A percentile compares a stretch with the other conserved stretches of the same genome.
These are phyloP conservation scores for Areca catechu DNA, from an alignment of 176 grass and related monocot species.

Conservation along the genomic window DNA sequence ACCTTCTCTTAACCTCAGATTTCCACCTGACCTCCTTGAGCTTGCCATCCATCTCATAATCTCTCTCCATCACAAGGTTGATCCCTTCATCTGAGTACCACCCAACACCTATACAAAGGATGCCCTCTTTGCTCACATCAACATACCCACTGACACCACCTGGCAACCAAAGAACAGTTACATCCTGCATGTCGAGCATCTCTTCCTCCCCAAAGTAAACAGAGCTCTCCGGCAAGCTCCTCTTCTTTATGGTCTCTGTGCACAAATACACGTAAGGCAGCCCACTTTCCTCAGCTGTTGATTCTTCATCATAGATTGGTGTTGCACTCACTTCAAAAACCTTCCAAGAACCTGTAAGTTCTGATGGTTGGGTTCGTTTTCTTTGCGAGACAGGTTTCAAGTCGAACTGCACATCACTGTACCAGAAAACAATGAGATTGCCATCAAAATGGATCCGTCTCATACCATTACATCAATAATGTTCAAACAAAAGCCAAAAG, in stretches of 20 bases:
- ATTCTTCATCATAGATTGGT: slow-evolving; percentile 56
- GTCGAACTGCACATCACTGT: slow-evolving; percentile 47
- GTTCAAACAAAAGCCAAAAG: no score
- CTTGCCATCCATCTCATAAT: slow-evolving; percentile 76
- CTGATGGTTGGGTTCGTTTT: slow-evolving; percentile 59
- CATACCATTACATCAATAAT: no score
- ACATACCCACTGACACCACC: slow-evolving; percentile 81
- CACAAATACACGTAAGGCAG: slow-evolving; percentile 52
- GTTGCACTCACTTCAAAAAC: slow-evolving; percentile 88
- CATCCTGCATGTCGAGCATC: slow-evolving; percentile 65
- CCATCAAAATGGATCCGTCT: no score
- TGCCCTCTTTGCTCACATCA: slow-evolving; percentile 56
- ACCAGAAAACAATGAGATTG: no score
- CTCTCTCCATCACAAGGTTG: slow-evolving; percentile 95
- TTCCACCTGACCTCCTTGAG: slow-evolving; percentile 77
- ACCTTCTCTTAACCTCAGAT: slow-evolving; percentile 77
- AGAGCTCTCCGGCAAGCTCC: slow-evolving; percentile 67
- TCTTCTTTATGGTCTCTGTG: slow-evolving; percentile 82
- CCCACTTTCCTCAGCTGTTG: slow-evolving; percentile 23
- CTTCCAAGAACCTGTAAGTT: slow-evolving; percentile 87
- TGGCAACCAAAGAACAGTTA: slow-evolving; percentile 82
- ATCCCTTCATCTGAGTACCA: slow-evolving; percentile 98
- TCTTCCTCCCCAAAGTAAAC: slow-evolving; percentile 67
- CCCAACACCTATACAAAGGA: slow-evolving; percentile 71
- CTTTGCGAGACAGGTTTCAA: slow-evolving; percentile 72